phyloP scores from a whole-genome alignment of 306 rosid genomes.

The Medicago arabica region DNA sequence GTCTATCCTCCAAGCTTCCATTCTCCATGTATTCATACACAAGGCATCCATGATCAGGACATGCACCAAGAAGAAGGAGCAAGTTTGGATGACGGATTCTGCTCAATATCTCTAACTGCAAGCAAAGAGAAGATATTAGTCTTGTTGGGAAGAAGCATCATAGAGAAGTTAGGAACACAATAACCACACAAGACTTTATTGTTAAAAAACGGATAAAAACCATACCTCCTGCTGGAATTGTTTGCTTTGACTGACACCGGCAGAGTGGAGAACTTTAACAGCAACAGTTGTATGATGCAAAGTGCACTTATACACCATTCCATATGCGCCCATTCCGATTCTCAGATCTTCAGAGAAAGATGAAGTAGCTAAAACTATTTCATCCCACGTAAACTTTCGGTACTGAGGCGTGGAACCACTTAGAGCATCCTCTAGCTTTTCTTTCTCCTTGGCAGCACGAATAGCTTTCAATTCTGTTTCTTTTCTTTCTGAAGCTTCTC shows the following conservation, averaged over 20 bases:
- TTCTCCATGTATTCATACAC: slow-evolving; percentile 94
- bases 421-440: slow-evolving; percentile 76
- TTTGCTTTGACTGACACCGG: slow-evolving; percentile 55
- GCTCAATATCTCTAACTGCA: slow-evolving; percentile 88
- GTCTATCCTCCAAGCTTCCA: slow-evolving; percentile 89
- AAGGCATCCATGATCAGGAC: slow-evolving; percentile 80
- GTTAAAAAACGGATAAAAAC: too few species aligned
- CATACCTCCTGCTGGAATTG: slow-evolving; percentile 92
- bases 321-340: slow-evolving; percentile 92
- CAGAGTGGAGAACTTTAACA: slow-evolving; percentile 84
- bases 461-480: slow-evolving; percentile 73
- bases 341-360: slow-evolving; percentile 82
- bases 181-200: too few species aligned
- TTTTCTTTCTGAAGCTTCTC: slow-evolving; percentile 71
- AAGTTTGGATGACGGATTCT: slow-evolving; percentile 89
- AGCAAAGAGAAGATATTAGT: slow-evolving; percentile 43
- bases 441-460: slow-evolving; percentile 66
- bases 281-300: slow-evolving; percentile 88
- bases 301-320: slow-evolving; percentile 77
- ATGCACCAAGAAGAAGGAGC: slow-evolving; percentile 94
- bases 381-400: slow-evolving; percentile 78
- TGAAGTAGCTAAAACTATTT: slow-evolving; percentile 80
- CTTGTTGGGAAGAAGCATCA: not conserved
- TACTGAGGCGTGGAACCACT: slow-evolving; percentile 62
- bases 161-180: too few species aligned